Evolutionary conservation across 2,329 filamentous ascomycete genomes (phyloP).

Genomic region (Penicillium sumatraense): DNA sequence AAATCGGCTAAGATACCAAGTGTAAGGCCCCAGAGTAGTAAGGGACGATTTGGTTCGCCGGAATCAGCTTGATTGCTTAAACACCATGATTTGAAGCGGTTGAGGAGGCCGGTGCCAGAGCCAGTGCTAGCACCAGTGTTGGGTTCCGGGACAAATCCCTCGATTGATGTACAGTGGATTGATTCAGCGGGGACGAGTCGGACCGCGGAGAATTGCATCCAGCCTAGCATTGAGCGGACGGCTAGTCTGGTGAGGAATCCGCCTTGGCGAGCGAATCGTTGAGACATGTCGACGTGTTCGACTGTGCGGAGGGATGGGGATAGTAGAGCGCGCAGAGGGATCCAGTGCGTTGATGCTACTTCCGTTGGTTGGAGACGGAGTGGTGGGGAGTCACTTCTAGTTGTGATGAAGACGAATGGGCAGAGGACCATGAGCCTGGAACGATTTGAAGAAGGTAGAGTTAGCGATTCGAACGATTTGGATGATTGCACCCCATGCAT

Average conservation of each 20-base stretch:
- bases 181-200: constrained; percentile 65
- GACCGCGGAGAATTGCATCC: constrained; percentile 71
- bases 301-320: constrained; percentile 63
- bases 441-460: neutral
- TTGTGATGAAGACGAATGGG: constrained; percentile 69
- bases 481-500: too few relatives aligned
- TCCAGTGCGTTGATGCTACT: constrained; percentile 72
- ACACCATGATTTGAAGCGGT: constrained; percentile 33
- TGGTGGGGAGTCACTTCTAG: constrained; percentile 58
- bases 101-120: constrained; percentile 24
- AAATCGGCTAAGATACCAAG: constrained; percentile 71
- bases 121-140: constrained; percentile 19
- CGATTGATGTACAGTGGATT: constrained; percentile 59
- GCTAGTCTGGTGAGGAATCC: constrained; percentile 60
- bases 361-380: constrained; percentile 70
- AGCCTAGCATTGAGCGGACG: constrained; percentile 62
- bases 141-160: constrained; percentile 53
- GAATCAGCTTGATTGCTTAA: constrained; percentile 34
- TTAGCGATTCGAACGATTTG: too few relatives aligned
- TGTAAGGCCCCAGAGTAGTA: constrained; percentile 71
- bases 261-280: constrained; percentile 62
- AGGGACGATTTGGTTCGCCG: constrained; percentile 47
- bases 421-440: constrained; percentile 69
- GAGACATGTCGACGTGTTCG: constrained; percentile 67
- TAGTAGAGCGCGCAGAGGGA: constrained; percentile 66